These are phyloP conservation scores for Ophidiomyces ophidiicola DNA, from an alignment of 2,329 filamentous ascomycete species.

Conservation along the genomic window DNA sequence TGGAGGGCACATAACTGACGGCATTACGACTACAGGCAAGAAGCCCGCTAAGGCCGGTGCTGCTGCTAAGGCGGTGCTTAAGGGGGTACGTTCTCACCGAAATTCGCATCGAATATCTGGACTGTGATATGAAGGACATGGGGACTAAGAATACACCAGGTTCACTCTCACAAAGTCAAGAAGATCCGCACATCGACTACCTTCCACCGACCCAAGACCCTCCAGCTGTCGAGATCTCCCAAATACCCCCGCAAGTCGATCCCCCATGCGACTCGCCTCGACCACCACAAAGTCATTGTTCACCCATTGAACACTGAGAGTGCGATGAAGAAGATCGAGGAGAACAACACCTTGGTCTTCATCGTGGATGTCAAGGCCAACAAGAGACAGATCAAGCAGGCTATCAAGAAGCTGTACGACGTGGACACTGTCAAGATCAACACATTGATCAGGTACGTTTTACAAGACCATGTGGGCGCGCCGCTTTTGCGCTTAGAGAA, in stretches of 20 bases:
- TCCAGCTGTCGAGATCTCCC: conserved; percentile 75
- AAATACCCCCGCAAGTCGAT: conserved; percentile 97
- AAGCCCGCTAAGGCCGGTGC: conserved; percentile 73
- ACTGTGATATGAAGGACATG: conserved; percentile 3
- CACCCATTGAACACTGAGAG: conserved; percentile 99
- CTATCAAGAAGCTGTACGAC: conserved; percentile 98
- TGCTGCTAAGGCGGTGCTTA: conserved; percentile 91
- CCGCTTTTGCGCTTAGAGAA: background rate
- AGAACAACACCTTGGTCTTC: conserved; percentile 99
- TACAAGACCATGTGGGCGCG: conserved; percentile 6
- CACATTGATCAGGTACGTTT: conserved; percentile 81
- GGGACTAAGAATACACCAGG: conserved; percentile 34
- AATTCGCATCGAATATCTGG: background rate
- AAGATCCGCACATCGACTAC: conserved; percentile 87
- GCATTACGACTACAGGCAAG: conserved; percentile 25
- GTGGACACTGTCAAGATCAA: conserved; percentile 98
- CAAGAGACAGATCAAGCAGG: conserved; percentile 98
- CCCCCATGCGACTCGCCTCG: conserved; percentile 76
- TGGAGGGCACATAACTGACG: conserved; percentile 21
- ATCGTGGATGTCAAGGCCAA: conserved; percentile 95
- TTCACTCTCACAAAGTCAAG: conserved; percentile 71
- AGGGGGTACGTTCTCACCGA: conserved; percentile 57
- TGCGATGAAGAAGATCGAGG: conserved; percentile 99
- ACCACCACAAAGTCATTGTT: conserved; percentile 95
- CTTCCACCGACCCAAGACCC: conserved; percentile 97